Base-by-base conservation (phyloP, 2,329 filamentous ascomycete species). In the Graphiopsis chlorocephala region DNA sequence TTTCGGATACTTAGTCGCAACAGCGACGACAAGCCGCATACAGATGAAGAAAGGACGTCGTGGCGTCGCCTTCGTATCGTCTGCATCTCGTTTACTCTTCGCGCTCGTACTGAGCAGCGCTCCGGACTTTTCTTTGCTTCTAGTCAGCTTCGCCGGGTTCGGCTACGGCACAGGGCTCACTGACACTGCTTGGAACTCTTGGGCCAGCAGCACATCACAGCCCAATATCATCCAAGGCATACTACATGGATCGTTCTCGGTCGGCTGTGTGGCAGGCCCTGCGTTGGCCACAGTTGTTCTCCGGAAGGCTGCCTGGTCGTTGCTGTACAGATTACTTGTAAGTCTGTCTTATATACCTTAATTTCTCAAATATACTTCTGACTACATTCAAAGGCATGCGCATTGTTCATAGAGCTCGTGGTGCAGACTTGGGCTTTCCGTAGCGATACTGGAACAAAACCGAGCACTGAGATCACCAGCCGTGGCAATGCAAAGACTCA, bases 101-200 rank as follows among this genome's bases (percentile, higher is more conserved):
- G 42, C 28, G 1, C 4, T 25, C 2, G 10, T 31, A 14, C 7
- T 61, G 25, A 50, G 26, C n/a, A 23, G 15, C 26, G 6, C 17
- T 11, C 58, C 58, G 23, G 17, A 45, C 11, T 61, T 61, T 61
- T 20, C 29, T 7, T 7, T 31, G 8, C 29, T 61, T 11, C 58
- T 61, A n/a, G 45, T 45, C 8, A 26, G 58, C 29, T 61, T 50
- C 29, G 58, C 28, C 10, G 38, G 38, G 45, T 28, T 61, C 17
- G 58, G 58, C 38, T 61, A 61, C n/a, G 58, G 58, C 14, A 61
- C 58, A 11, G 58, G 58, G 14, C 35, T 50, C 14, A 61, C 58
- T 35, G 58, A 61, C 14, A 61, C 58, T 11, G 58, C 58, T 8
- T 61, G 58, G 58, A 61, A 61, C 7, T 10, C 58, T 15, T 61